Evolutionary conservation across 192 early-diverging fungal genomes (phyloP).

Genomic region (Coemansia erecta): DNA sequence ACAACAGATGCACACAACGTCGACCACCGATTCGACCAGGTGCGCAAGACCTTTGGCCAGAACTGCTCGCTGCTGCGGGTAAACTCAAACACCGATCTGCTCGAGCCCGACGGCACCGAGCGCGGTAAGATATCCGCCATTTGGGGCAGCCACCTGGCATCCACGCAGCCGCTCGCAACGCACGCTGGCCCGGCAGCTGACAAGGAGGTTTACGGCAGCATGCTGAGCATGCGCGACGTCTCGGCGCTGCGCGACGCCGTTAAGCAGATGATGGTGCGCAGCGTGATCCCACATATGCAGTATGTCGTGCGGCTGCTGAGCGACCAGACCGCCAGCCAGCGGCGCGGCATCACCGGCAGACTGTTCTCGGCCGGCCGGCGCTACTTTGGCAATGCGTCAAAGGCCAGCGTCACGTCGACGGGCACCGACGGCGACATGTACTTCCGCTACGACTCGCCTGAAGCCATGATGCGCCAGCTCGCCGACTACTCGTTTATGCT

Average conservation of each 20-base stretch:
- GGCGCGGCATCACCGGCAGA: conserved; percentile 86
- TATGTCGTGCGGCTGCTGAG: conserved; percentile 82
- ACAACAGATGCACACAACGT: conserved; percentile 32
- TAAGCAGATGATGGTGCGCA: conserved; percentile 66
- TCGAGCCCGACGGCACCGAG: conserved; percentile 17
- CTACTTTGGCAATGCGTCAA: conserved; percentile 69
- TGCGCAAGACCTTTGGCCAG: conserved; percentile 47
- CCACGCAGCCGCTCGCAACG: conserved; percentile 14
- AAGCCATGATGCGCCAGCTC: conserved; percentile 86
- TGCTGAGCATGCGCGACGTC: conserved; percentile 53
- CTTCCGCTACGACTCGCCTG: conserved; percentile 76
- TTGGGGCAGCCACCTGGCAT: conserved; percentile 29
- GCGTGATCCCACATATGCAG: conserved; percentile 88
- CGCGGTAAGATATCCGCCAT: conserved; percentile 29
- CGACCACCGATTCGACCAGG: conserved; percentile 46
- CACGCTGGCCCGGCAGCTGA: neutral
- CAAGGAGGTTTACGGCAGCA: conserved; percentile 15
- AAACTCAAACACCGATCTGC: conserved; percentile 37
- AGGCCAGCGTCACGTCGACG: conserved; percentile 13
- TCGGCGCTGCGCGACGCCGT: conserved; percentile 46
- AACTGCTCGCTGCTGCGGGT: conserved; percentile 38
- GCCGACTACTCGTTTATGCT: conserved; percentile 98
- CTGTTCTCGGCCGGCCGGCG: conserved; percentile 80
- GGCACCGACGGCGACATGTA: conserved; percentile 34
- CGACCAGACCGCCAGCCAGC: conserved; percentile 84